Evolutionary conservation across 352 stramenopile genomes (phyloP).

Genomic region (Phytophthora pisi): DNA sequence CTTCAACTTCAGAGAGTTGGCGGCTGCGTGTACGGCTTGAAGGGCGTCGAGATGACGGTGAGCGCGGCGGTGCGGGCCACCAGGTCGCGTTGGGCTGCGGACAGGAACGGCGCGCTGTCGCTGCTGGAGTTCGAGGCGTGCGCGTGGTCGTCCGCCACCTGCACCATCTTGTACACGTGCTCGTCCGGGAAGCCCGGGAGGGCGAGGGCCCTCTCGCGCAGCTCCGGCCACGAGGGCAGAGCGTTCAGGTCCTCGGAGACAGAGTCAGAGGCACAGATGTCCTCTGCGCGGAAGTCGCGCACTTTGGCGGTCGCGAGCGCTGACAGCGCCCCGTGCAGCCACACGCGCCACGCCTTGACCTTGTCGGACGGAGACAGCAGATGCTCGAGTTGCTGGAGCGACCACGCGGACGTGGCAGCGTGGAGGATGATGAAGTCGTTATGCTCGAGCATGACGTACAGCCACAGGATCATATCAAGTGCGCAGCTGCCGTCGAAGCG

Average conservation of each 20-base stretch:
- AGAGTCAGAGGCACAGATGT: constrained; percentile 27
- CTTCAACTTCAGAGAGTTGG: constrained; percentile 25
- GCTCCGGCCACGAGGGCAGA: constrained; percentile 47
- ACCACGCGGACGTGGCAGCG: constrained; percentile 45
- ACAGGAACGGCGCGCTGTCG: constrained; percentile 33
- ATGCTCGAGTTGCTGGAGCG: constrained; percentile 45
- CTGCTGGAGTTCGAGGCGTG: neutral
- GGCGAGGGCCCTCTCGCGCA: constrained; percentile 40
- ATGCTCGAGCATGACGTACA: constrained; percentile 43
- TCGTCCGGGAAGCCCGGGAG: constrained; percentile 50
- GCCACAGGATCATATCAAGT: constrained; percentile 44
- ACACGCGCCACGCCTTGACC: constrained; percentile 37
- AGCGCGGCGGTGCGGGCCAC: constrained; percentile 42
- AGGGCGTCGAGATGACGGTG: constrained; percentile 41
- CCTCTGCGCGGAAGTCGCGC: constrained; percentile 33
- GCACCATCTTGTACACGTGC: constrained; percentile 74
- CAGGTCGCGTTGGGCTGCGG: constrained; percentile 41
- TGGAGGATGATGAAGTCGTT: constrained; percentile 52
- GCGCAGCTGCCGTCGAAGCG: constrained; percentile 31
- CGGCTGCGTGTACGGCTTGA: constrained; percentile 21
- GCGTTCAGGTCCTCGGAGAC: constrained; percentile 20
- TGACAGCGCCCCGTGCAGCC: constrained; percentile 42
- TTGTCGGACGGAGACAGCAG: constrained; percentile 35
- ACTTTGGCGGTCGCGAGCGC: constrained; percentile 32
- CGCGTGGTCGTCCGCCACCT: constrained; percentile 51